Evolutionary conservation across 768 basidiomycete genomes (phyloP).

Genomic region (Coprinopsis cinerea): DNA sequence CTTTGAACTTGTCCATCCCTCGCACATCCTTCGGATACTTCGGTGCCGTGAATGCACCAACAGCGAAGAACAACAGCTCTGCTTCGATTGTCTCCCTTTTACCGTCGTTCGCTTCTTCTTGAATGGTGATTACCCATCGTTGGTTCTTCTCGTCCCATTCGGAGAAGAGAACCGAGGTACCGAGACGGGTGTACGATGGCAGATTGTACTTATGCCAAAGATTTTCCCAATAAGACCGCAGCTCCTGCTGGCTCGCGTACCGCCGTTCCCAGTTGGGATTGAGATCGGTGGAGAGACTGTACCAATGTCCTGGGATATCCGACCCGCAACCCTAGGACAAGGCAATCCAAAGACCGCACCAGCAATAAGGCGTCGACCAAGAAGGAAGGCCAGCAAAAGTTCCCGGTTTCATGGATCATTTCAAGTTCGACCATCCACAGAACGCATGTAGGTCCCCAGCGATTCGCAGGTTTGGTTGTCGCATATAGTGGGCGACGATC

Average conservation of each 20-base stretch:
- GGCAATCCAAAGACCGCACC: not conserved
- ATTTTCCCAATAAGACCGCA: constrained; percentile 44
- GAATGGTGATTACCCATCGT: constrained; percentile 36
- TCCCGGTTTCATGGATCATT: too few species aligned
- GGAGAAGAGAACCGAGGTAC: constrained; percentile 32
- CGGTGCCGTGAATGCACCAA: constrained; percentile 45
- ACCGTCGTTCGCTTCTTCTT: constrained; percentile 31
- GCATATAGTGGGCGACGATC: not conserved
- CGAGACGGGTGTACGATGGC: constrained; percentile 34
- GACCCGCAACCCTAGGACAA: constrained; percentile 44
- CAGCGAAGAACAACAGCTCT: constrained; percentile 43
- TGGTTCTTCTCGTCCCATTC: constrained; percentile 41
- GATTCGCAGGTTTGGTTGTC: not conserved
- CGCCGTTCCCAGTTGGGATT: constrained; percentile 47
- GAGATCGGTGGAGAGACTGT: constrained; percentile 47
- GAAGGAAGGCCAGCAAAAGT: too few species aligned
- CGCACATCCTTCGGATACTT: constrained; percentile 38
- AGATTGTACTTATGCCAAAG: constrained; percentile 42
- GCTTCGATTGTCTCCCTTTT: constrained; percentile 29
- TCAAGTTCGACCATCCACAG: too few species aligned
- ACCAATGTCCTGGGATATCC: constrained; percentile 52
- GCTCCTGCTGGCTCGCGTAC: constrained; percentile 43
- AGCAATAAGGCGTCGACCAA: not conserved
- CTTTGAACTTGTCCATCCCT: constrained; percentile 42
- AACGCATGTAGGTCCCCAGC: not conserved